These are phyloP conservation scores for Vitis vinifera DNA, from an alignment of 164 flowering plant species.

Conservation along the genomic window DNA sequence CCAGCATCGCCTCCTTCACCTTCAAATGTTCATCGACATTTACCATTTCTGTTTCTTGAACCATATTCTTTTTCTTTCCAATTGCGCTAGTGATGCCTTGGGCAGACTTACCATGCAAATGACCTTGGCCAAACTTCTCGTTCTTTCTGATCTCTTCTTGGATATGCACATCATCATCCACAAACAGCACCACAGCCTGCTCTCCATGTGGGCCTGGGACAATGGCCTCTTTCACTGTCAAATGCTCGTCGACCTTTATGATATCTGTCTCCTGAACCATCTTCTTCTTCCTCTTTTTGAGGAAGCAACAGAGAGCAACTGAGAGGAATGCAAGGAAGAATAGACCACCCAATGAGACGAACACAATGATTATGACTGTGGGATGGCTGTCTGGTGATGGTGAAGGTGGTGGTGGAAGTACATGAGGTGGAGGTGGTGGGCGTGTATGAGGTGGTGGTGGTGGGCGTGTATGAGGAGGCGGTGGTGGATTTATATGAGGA, in stretches of 20 bases:
- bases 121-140: constrained; percentile 19
- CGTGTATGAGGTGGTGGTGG: constrained; percentile 10
- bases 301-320: constrained; percentile 27
- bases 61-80: too few species aligned
- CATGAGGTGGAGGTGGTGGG: constrained; percentile 17
- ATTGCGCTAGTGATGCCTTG: not conserved
- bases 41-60: constrained; percentile 12
- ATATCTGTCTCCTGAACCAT: constrained; percentile 32
- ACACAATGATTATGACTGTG: constrained; percentile 38
- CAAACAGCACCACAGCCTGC: constrained; percentile 31
- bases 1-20: constrained; percentile 13
- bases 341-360: constrained; percentile 44
- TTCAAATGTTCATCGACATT: constrained; percentile 20
- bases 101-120: constrained; percentile 1
- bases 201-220: constrained; percentile 60
- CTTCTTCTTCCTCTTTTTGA: constrained; percentile 39
- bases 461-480: not conserved
- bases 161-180: constrained; percentile 50
- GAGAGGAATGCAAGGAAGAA: constrained; percentile 32
- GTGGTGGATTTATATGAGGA: constrained; percentile 8
- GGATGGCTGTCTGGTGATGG: constrained; percentile 25
- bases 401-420: constrained; percentile 19
- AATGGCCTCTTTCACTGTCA: constrained; percentile 54
- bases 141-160: constrained; percentile 46
- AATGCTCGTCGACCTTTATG: constrained; percentile 54